These are phyloP conservation scores for Rhizopogon vinicolor DNA, from an alignment of 768 basidiomycete species.

Conservation along the genomic window DNA sequence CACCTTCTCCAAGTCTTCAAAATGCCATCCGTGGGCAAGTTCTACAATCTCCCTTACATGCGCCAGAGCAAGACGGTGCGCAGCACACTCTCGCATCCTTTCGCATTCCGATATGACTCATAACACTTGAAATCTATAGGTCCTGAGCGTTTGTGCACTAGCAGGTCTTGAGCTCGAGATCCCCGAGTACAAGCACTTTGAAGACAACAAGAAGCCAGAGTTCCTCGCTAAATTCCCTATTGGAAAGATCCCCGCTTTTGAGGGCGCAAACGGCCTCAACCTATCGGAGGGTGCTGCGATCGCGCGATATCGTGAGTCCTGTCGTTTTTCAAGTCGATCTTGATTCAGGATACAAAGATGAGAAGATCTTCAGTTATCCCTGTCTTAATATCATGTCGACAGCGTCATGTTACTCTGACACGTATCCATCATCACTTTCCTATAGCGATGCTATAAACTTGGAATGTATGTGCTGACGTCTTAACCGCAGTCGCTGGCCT, in stretches of 20 bases:
- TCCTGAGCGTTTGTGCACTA: conserved; percentile 54
- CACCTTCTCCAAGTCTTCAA: conserved; percentile 22
- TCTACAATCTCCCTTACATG: conserved; percentile 48
- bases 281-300: conserved; percentile 78
- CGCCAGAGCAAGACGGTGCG: conserved; percentile 43
- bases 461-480: conserved; percentile 8
- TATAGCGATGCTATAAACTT: not conserved
- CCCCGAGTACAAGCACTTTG: conserved; percentile 50
- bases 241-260: conserved; percentile 84
- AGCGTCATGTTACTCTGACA: conserved; percentile 18
- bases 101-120: conserved; percentile 1
- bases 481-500: conserved; percentile 60
- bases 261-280: conserved; percentile 70
- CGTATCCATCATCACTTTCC: not conserved
- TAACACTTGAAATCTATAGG: conserved; percentile 24
- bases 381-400: conserved; percentile 67
- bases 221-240: conserved; percentile 73
- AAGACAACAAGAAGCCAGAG: conserved; percentile 67
- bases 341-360: conserved; percentile 17
- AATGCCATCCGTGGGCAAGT: conserved; percentile 60
- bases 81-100: conserved; percentile 1
- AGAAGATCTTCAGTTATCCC: conserved; percentile 60
- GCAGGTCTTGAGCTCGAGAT: conserved; percentile 54
- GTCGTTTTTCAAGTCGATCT: not conserved
- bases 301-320: conserved; percentile 73